These are phyloP conservation scores for Venturiaceae sp. DNA, from an alignment of 2,329 filamentous ascomycete genomes.

Conservation along the genomic window DNA sequence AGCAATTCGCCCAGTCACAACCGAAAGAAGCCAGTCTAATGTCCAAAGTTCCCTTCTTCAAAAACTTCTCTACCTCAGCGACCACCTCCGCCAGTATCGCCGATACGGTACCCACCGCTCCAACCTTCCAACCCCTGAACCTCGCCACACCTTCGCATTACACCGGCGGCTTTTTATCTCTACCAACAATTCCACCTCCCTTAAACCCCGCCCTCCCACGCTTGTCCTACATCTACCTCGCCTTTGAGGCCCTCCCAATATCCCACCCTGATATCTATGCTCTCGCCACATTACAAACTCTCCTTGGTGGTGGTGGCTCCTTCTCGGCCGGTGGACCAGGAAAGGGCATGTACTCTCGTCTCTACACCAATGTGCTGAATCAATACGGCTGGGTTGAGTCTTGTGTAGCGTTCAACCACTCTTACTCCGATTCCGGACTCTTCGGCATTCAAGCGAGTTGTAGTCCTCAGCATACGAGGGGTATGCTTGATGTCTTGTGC, in stretches of 20 bases:
- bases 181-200: conserved; percentile 71
- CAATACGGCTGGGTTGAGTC: conserved; percentile 96
- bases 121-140: conserved; percentile 37
- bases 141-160: conserved; percentile 65
- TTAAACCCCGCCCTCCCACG: conserved; percentile 66
- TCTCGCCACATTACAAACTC: conserved; percentile 86
- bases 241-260: conserved; percentile 90
- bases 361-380: conserved; percentile 97
- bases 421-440: conserved; percentile 88
- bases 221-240: conserved; percentile 88
- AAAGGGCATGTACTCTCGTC: conserved; percentile 97
- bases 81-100: conserved; percentile 45
- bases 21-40: conserved; percentile 57
- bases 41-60: conserved; percentile 81
- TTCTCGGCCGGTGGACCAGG: conserved; percentile 95
- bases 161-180: conserved; percentile 84
- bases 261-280: conserved; percentile 90
- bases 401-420: conserved; percentile 94
- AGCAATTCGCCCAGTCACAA: conserved; percentile 22
- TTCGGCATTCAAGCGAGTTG: conserved; percentile 91
- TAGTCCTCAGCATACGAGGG: conserved; percentile 62
- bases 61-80: conserved; percentile 73
- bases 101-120: conserved; percentile 25
- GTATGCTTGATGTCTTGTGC: conserved; percentile 94
- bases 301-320: conserved; percentile 90